Base-by-base conservation (phyloP, 202 grass and related monocot genomes). In the Tripidium arundinaceum region DNA sequence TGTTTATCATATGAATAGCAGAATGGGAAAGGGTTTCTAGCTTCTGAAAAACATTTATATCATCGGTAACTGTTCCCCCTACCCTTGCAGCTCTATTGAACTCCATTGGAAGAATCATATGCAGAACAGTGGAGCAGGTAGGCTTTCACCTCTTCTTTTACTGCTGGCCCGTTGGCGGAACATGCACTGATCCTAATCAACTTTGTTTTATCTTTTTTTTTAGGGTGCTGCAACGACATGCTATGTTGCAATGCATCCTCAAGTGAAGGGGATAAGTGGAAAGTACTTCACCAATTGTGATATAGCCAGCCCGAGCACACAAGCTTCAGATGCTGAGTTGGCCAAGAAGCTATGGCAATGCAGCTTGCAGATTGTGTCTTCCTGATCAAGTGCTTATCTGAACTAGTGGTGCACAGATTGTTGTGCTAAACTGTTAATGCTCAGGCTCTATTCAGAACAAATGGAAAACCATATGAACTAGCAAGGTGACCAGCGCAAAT, bases 201-300 rank as follows among this genome's bases (percentile, higher is more conserved):
- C 34, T 60, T 28, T 0, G 9, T 15, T 77, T 16, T 33, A n/a
- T n/a, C n/a, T n/a, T n/a, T n/a, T 34, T 42, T 8, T 49, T 14
- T 24, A 93, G 90, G 93, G 93, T 66, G 86, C 88, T 39, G 90
- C 93, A 38, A 85, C 83, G 0, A 89, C 88, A 75, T 93, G 93
- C 76, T 93, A 97, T 15, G 74, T 93, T 18, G 90, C 86, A 1
- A 62, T 90, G 67, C 84, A 97, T 85, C 78, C 90, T 78, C 76
- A 83, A 46, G 52, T 87, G 11, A 80, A 87, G 21, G 88, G 85
- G 0, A 65, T 93, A 27, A 87, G 62, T 27, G 88, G 88, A 37
- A 83, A 76, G 33, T 90, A 91, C 62, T 97, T 97, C 3, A 8
- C 12, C 65, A 34, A 90, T 21, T 83, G 87, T 78, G 87, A 93